Evolutionary conservation across 192 early-diverging fungal genomes (phyloP).

Genomic region (Chytriomyces confervae): DNA sequence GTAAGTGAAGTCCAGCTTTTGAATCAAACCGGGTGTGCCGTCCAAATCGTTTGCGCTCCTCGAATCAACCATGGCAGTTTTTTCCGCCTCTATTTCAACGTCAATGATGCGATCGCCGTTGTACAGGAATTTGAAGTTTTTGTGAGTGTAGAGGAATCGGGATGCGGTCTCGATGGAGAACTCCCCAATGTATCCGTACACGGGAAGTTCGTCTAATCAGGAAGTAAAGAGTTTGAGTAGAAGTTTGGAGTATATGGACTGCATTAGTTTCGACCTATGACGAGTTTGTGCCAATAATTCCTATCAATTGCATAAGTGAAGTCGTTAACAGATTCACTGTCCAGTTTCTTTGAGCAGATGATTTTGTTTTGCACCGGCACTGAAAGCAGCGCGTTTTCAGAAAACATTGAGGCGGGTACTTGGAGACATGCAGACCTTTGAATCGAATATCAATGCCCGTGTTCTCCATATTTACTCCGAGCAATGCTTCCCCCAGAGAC

Average conservation of each 20-base stretch:
- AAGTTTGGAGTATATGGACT: not conserved
- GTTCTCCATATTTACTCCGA: slow-evolving; percentile 77
- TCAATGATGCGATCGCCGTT: slow-evolving; percentile 59
- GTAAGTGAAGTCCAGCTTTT: slow-evolving; percentile 70
- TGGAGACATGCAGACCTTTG: slow-evolving; percentile 44
- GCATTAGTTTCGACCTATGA: slow-evolving; percentile 33
- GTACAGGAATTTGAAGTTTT: slow-evolving; percentile 64
- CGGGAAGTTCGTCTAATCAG: slow-evolving; percentile 61
- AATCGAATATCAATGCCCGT: slow-evolving; percentile 74
- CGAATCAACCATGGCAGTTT: not conserved
- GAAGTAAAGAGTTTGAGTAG: not conserved
- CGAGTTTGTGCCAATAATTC: slow-evolving; percentile 71
- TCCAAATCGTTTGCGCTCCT: not conserved
- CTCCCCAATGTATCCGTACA: slow-evolving; percentile 56
- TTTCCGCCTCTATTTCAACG: slow-evolving; percentile 31
- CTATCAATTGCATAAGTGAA: slow-evolving; percentile 70
- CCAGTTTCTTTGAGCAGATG: slow-evolving; percentile 59
- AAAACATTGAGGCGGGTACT: slow-evolving; percentile 1
- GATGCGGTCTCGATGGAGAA: slow-evolving; percentile 11
- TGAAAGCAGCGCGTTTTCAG: not conserved
- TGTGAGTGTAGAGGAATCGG: slow-evolving; percentile 65
- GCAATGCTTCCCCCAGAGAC: slow-evolving; percentile 76
- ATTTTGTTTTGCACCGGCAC: slow-evolving; percentile 35
- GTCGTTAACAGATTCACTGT: slow-evolving; percentile 53
- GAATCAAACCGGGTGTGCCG: slow-evolving; percentile 14